phyloP scores from a whole-genome alignment of 257 asterid species.

The Linderniella brevidens region DNA sequence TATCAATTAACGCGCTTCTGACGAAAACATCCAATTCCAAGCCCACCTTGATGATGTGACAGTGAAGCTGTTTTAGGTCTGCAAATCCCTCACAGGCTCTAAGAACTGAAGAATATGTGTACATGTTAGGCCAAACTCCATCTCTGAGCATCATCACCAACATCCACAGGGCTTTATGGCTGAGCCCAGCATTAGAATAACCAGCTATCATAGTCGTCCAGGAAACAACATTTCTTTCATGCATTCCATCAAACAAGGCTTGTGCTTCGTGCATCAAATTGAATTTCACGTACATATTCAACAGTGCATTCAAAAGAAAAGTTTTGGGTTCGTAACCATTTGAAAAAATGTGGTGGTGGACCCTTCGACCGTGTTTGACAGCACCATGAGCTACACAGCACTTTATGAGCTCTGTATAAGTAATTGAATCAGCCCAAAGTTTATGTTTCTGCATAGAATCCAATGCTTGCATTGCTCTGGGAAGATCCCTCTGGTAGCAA shows the following conservation, averaged over 20 bases:
- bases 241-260: constrained; percentile 48
- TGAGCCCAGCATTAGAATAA: constrained; percentile 25
- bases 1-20: constrained; percentile 71
- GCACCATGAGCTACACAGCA: constrained; percentile 63
- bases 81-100: constrained; percentile 47
- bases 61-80: constrained; percentile 43
- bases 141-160: constrained; percentile 64
- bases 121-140: constrained; percentile 73
- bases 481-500: constrained; percentile 51
- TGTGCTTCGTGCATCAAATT: constrained; percentile 50
- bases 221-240: constrained; percentile 47
- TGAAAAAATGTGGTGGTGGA: constrained; percentile 58
- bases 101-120: constrained; percentile 73
- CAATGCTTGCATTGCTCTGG: constrained; percentile 52
- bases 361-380: constrained; percentile 32
- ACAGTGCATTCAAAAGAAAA: constrained; percentile 44
- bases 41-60: constrained; percentile 60
- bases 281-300: constrained; percentile 76
- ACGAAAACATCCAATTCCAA: constrained; percentile 77
- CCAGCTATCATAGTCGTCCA: constrained; percentile 80
- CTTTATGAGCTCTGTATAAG: constrained; percentile 66
- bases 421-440: constrained; percentile 49
- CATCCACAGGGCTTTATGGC: constrained; percentile 39
- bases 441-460: constrained; percentile 37
- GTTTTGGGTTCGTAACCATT: constrained; percentile 65